Base-by-base conservation (phyloP, 2,329 filamentous ascomycete species). In the Tolypocladium sp. region DNA sequence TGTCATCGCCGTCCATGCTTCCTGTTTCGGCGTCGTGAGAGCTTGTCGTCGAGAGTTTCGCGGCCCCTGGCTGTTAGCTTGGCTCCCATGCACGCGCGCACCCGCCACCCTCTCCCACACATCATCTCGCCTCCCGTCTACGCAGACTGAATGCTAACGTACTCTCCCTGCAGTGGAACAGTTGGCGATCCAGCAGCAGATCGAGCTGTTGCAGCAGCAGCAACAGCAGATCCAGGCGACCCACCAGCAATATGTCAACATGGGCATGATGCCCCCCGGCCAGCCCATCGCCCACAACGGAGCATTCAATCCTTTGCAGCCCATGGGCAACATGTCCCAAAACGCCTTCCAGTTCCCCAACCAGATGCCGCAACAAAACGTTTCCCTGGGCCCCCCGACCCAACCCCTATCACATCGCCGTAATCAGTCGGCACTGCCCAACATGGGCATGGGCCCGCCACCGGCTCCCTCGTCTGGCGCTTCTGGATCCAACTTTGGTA, bases 211-310 rank as follows among this genome's bases (percentile, higher is more conserved):
- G 70, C 93, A 97, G 79, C 92, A 96, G 74, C 94, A 97, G 75
- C 94, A 97, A 74, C 92, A 97, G 76, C 92, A 97, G 74, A 95
- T 97, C 71, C 91, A 95, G 77, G 91, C 91, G 68, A 94, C 91
- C 64, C 92, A 97, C 71, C 92, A 97, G 77, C 93, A 97, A 77
- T 97, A 96, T 80, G 89, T 96, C 69, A 96, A 94, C 75, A 92
- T 97, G 90, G 91, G 91, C 74, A 92, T 97, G 83, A 87, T 97
- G 69, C 88, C 89, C 66, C 88, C 90, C 57, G 89, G 90, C 69
- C 93, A 97, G 77, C 67, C 73, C 64, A 80, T 97, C 61, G 86
- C 85, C 66, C 84, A 86, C 62, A 86, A 85, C 65, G 83, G 82
- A 68, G 80, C 80, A 62, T 94, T 90, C 80, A 89, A 88, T 77